Percentiles rank a stretch among this genome's conserved stretches.
phyloP scores from a whole-genome alignment of 140 eudicot species.

The Flaveria floridana region DNA sequence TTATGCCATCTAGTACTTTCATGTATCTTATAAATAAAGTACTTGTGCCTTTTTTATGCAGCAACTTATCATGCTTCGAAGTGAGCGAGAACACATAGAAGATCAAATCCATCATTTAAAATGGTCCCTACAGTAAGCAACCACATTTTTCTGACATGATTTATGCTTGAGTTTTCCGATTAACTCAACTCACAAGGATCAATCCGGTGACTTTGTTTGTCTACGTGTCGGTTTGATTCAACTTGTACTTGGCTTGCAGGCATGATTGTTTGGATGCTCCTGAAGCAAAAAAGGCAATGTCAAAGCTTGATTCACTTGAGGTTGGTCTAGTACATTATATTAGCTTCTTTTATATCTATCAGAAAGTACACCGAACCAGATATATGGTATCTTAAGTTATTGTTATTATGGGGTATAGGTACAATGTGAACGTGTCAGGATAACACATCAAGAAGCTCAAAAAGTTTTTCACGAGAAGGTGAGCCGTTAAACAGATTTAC shows the following conservation, averaged over 20 bases:
- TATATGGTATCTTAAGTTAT: constrained; percentile 10
- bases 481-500: neutral
- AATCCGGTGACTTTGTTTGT: neutral
- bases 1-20: too few species aligned
- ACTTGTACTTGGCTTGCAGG: constrained; percentile 37
- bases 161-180: neutral
- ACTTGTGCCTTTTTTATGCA: constrained; percentile 26
- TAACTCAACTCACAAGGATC: neutral
- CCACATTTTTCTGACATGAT: constrained; percentile 4
- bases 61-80: constrained; percentile 77
- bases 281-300: constrained; percentile 40
- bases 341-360: neutral
- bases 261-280: constrained; percentile 39
- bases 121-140: constrained; percentile 74
- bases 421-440: constrained; percentile 61
- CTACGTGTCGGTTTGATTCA: constrained; percentile 4
- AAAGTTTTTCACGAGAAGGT: constrained; percentile 82
- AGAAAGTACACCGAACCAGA: too few species aligned
- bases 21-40: neutral
- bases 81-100: constrained; percentile 73
- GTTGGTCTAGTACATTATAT: constrained; percentile 34
- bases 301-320: constrained; percentile 52
- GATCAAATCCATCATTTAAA: constrained; percentile 76
- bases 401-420: constrained; percentile 33
- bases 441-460: constrained; percentile 75